Conservation (phyloP, 2,329 filamentous ascomycete genomes). For the Lachnellula hyalina region DNA sequence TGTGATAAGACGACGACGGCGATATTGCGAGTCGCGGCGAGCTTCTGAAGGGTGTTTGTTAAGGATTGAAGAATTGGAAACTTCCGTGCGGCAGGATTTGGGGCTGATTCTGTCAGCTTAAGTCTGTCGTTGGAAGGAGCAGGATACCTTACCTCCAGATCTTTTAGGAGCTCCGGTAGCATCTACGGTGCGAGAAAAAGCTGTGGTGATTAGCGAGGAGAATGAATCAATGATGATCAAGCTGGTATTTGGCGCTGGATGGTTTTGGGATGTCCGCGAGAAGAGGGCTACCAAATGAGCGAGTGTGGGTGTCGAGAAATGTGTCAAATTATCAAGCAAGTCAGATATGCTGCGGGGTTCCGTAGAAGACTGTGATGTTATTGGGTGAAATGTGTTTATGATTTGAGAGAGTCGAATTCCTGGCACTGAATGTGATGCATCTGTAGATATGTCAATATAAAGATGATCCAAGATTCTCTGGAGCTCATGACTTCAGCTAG, state of each 20-base stretch:
- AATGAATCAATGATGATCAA: slow-evolving; percentile 75
- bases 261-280: slow-evolving; percentile 56
- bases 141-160: slow-evolving; percentile 19
- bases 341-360: slow-evolving; percentile 22
- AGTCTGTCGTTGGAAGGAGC: neutral
- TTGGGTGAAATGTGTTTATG: slow-evolving; percentile 25
- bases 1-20: slow-evolving; percentile 74
- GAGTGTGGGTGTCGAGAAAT: slow-evolving; percentile 55
- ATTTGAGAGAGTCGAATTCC: slow-evolving; percentile 43
- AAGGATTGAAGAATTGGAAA: slow-evolving; percentile 49
- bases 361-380: slow-evolving; percentile 3
- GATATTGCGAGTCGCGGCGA: slow-evolving; percentile 67
- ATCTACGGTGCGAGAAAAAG: slow-evolving; percentile 62
- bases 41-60: slow-evolving; percentile 65
- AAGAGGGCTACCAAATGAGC: slow-evolving; percentile 68
- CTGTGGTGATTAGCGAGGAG: slow-evolving; percentile 69
- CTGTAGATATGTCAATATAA: slow-evolving; percentile 15
- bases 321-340: slow-evolving; percentile 51
- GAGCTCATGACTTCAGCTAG: neutral
- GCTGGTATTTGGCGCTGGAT: slow-evolving; percentile 57
- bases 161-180: slow-evolving; percentile 17
- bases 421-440: slow-evolving; percentile 37
- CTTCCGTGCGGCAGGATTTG: slow-evolving; percentile 34
- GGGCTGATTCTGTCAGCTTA: slow-evolving; percentile 5
- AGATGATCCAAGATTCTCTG: neutral